phyloP scores from a whole-genome alignment of 768 basidiomycete species.

The Paxillus ammoniavirescens region DNA sequence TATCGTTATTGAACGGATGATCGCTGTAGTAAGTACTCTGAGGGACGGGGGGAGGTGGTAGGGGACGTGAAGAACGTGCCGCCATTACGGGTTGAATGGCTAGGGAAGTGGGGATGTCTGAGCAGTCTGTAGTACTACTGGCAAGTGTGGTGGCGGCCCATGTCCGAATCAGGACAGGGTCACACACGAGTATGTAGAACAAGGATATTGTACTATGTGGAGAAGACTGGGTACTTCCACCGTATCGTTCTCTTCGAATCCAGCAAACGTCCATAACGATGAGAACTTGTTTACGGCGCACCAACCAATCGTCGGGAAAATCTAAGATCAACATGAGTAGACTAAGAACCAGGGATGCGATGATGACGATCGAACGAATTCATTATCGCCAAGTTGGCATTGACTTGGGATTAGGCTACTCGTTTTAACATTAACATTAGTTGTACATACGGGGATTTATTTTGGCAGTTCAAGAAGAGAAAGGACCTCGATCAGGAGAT shows the following conservation, averaged over 20 bases:
- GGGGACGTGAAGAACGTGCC: constrained; percentile 4
- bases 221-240: neutral
- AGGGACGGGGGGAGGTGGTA: neutral
- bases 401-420: neutral
- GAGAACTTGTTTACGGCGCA: neutral
- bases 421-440: neutral
- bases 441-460: no score
- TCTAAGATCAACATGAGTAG: constrained; percentile 1
- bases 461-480: no score
- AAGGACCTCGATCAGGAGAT: no score
- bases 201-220: neutral
- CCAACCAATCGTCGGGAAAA: neutral
- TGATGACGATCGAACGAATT: neutral
- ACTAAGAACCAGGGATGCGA: neutral
- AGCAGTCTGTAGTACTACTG: no score
- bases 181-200: neutral
- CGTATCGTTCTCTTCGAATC: neutral
- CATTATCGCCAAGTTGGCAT: neutral
- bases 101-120: neutral
- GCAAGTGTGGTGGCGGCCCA: no score
- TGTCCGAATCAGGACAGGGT: neutral
- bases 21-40: constrained; percentile 1
- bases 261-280: neutral
- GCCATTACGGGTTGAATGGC: constrained; percentile 6
- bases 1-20: constrained; percentile 4